Conservation (phyloP, 2,329 filamentous ascomycete genomes). For the Byssothecium circinans region DNA sequence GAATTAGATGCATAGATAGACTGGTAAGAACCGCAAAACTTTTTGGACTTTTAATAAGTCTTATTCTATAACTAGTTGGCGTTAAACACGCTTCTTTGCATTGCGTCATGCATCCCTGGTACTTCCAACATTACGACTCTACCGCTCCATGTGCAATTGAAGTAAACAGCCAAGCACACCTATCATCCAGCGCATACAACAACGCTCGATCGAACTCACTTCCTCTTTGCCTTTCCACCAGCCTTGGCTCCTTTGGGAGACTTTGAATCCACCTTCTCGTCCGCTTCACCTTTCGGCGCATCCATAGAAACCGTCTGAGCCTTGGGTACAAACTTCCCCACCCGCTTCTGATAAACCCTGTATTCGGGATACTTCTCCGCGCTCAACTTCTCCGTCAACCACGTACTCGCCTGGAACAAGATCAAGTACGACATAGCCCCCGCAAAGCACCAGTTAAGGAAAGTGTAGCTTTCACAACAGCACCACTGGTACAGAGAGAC, state of each 20-base stretch:
- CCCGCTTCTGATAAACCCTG: slow-evolving; percentile 75
- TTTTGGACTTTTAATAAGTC: too few relatives aligned
- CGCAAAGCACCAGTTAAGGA: slow-evolving; percentile 76
- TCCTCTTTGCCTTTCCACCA: slow-evolving; percentile 13
- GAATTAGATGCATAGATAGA: too few relatives aligned
- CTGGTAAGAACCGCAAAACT: too few relatives aligned
- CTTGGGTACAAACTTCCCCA: slow-evolving; percentile 80
- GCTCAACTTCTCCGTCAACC: slow-evolving; percentile 81
- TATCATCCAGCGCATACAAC: too few relatives aligned
- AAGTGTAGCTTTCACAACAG: slow-evolving; percentile 69
- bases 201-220: too few relatives aligned
- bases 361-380: slow-evolving; percentile 87
- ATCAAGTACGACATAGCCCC: slow-evolving; percentile 71
- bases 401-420: slow-evolving; percentile 87
- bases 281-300: slow-evolving; percentile 5
- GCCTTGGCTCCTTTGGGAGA: slow-evolving; percentile 20
- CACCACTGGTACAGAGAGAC: slow-evolving; percentile 85
- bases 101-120: too few relatives aligned
- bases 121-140: too few relatives aligned
- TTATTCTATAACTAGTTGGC: too few relatives aligned
- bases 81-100: too few relatives aligned
- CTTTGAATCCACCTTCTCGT: slow-evolving; percentile 8
- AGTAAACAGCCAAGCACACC: too few relatives aligned
- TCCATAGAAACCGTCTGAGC: slow-evolving; percentile 37
- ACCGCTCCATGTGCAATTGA: too few relatives aligned